Percentiles rank a stretch among this genome's conserved stretches.
Conservation (phyloP, 2,329 filamentous ascomycete genomes). For the Penicillium sp. region DNA sequence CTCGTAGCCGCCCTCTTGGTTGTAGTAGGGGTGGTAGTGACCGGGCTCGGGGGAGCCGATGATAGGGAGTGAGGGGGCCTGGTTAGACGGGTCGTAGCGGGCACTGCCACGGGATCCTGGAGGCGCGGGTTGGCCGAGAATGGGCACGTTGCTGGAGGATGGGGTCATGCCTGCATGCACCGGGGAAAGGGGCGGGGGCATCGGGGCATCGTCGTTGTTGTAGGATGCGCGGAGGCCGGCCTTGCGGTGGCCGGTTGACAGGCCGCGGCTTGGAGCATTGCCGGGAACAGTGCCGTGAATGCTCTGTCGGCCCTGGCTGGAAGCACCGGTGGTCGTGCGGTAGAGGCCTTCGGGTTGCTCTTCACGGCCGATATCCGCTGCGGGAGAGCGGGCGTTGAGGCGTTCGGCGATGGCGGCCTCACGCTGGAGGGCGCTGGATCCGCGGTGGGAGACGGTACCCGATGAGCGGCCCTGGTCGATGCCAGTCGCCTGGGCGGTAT, state of each 20-base stretch:
- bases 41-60: conserved; percentile 15
- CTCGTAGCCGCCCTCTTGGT: conserved; percentile 14
- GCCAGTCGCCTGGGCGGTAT: conserved; percentile 30
- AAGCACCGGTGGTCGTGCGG: conserved; percentile 26
- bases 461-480: conserved; percentile 28
- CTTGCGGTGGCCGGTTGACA: conserved; percentile 42
- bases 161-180: conserved; percentile 19
- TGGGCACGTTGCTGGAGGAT: conserved; percentile 25
- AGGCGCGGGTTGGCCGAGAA: conserved; percentile 27
- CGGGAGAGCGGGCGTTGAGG: conserved; percentile 35
- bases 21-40: conserved; percentile 18
- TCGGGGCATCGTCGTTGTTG: conserved; percentile 7
- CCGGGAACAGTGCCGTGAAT: conserved; percentile 7
- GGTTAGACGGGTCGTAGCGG: conserved; percentile 20
- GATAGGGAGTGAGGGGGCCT: conserved; percentile 10
- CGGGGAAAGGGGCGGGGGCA: conserved; percentile 16
- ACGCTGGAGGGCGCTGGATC: conserved; percentile 24
- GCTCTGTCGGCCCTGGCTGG: conserved; percentile 24
- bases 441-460: conserved; percentile 31
- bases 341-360: conserved; percentile 27
- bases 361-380: conserved; percentile 30
- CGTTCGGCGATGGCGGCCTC: conserved; percentile 37
- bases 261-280: conserved; percentile 34
- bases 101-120: conserved; percentile 20
- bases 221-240: conserved; percentile 21